Evolutionary conservation across 2,329 filamentous ascomycete species (phyloP).

Genomic region (Neonectria ditissima): DNA sequence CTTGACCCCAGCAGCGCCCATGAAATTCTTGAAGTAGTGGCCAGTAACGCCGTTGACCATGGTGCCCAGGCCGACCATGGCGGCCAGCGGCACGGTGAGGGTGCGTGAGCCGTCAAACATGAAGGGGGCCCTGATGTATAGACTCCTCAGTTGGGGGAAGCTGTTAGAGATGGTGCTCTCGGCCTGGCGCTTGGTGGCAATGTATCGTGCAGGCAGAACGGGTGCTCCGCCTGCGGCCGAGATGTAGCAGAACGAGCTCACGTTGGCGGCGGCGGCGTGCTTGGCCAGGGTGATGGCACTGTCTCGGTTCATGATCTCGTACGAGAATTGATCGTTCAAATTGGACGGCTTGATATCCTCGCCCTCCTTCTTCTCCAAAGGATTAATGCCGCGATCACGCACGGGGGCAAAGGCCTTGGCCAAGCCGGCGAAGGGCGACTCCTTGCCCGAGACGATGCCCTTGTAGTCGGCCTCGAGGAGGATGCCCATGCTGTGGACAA

Average conservation of each 20-base stretch:
- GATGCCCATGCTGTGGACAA: constrained; percentile 96
- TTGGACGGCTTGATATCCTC: constrained; percentile 74
- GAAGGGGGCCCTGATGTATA: constrained; percentile 89
- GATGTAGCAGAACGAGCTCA: constrained; percentile 83
- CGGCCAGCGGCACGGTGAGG: constrained; percentile 87
- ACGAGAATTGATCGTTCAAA: constrained; percentile 83
- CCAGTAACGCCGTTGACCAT: constrained; percentile 83
- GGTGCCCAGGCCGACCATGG: constrained; percentile 78
- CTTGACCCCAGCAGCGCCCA: constrained; percentile 87
- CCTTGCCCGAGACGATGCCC: constrained; percentile 83
- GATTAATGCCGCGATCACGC: constrained; percentile 75
- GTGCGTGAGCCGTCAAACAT: constrained; percentile 87
- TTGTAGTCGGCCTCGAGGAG: constrained; percentile 98
- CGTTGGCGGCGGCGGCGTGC: constrained; percentile 74
- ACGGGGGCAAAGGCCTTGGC: constrained; percentile 80
- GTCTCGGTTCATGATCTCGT: constrained; percentile 98
- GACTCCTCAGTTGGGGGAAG: constrained; percentile 79
- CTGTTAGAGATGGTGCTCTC: constrained; percentile 79
- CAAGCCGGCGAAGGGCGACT: constrained; percentile 83
- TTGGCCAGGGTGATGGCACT: constrained; percentile 84
- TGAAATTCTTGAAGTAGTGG: constrained; percentile 78
- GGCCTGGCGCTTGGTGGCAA: constrained; percentile 91
- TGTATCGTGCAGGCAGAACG: constrained; percentile 85
- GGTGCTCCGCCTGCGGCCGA: constrained; percentile 90
- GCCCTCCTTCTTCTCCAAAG: constrained; percentile 70